Evolutionary conservation across 371 early-diverging fungal species (phyloP), one percentile per base, ranked within the genome.

Genomic region (Lichtheimia ornata): DNA sequence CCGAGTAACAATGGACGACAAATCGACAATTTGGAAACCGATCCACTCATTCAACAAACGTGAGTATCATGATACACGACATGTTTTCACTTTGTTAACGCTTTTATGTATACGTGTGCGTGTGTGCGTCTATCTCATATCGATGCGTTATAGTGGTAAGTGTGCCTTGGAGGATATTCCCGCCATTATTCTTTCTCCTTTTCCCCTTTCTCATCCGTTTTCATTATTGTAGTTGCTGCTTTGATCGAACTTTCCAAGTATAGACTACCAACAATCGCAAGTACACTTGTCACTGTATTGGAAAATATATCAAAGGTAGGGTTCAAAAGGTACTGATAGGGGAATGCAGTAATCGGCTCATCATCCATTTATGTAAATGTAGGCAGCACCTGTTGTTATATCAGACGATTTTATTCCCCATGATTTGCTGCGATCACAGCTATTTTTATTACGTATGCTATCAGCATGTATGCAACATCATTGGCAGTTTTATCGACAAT

Each of bases 381-480:
- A 73, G 56, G 61, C 70, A 28, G 61, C 78, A 57, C 69, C 72
- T 18, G 68, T 75, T 55, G 65, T 74, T 60, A 63, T 74, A 7
- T 58, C 63, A 9, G 84, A 86, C 59, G 73, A 79, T 15, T 67
- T 71, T 59, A 68, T 85, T 20, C 84, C 88, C 7, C 59, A 70
- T 49, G 88, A 90, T 56, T 73, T 85, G 44, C 64, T 91, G 50
- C 88, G 88, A 59, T 88, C 90, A 40, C 93, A 93, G 65, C 71
- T 90, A 18, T 90, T 89, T 70, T 66, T 91, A n/a, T 71, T 93
- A 53, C 77, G 85, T 58, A 66, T 91, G 50, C 58, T 91, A 50
- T 86, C 86, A 20, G 85, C 87, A 28, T 93, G 92, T 69, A 78
- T 90, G 75, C 84, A 85, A 43, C 84, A 85, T 45, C 84, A 87